phyloP scores from a whole-genome alignment of 306 rosid genomes.

The Vigna hirtella region DNA sequence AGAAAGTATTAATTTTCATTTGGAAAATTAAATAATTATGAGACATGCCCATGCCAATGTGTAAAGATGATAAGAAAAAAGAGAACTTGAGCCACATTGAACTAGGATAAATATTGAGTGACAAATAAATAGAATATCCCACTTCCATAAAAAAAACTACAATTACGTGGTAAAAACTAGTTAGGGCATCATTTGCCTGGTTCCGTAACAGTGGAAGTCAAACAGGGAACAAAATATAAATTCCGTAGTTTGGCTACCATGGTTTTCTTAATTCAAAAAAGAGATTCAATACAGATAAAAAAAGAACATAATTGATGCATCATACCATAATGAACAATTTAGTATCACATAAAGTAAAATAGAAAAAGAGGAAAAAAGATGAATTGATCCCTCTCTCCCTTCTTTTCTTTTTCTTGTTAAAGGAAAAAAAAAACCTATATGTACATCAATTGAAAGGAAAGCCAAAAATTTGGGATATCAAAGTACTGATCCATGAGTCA shows the following conservation, averaged over 20 bases:
- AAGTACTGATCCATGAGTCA: slow-evolving; percentile 36
- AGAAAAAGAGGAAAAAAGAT: slow-evolving; percentile 18
- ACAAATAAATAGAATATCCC: slow-evolving; percentile 32
- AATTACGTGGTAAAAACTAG: slow-evolving; percentile 11
- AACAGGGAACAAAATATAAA: slow-evolving; percentile 5
- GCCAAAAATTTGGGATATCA: slow-evolving; percentile 12
- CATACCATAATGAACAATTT: slow-evolving; percentile 19
- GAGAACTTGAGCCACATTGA: not conserved
- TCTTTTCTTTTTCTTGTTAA: slow-evolving; percentile 8
- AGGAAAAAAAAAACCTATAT: not conserved
- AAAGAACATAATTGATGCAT: slow-evolving; percentile 9
- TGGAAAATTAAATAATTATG: slow-evolving; percentile 31
- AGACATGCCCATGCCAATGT: slow-evolving; percentile 14
- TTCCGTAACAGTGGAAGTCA: slow-evolving; percentile 29
- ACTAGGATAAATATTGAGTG: slow-evolving; percentile 13
- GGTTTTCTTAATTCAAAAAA: not conserved
- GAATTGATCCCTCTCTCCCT: slow-evolving; percentile 17
- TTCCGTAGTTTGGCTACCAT: slow-evolving; percentile 14
- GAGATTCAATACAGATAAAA: slow-evolving; percentile 14
- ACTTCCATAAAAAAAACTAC: slow-evolving; percentile 34
- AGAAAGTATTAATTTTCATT: slow-evolving; percentile 20
- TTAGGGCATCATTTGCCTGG: not conserved
- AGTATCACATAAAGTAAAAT: slow-evolving; percentile 21
- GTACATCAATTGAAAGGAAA: slow-evolving; percentile 23
- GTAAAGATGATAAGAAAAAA: slow-evolving; percentile 18